These are phyloP conservation scores for Aspergillus cristatus DNA, from an alignment of 495 filamentous ascomycete genomes.

Conservation along the genomic window DNA sequence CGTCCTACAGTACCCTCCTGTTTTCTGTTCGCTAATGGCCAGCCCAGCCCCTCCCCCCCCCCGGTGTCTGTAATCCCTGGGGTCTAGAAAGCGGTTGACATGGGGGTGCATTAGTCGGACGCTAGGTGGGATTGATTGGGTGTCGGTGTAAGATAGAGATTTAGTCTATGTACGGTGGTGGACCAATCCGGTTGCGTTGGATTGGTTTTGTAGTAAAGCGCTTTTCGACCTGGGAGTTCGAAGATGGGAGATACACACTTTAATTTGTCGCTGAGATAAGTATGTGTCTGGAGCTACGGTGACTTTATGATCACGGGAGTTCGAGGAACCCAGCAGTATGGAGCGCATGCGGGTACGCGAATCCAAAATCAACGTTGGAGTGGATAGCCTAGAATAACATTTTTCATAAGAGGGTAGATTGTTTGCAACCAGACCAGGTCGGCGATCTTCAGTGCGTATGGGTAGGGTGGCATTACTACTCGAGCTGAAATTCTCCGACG, in stretches of 20 bases:
- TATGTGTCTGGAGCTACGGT: constrained; percentile 29
- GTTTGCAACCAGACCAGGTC: no score
- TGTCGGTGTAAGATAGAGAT: constrained; percentile 14
- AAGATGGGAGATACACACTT: constrained; percentile 12
- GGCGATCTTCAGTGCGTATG: no score
- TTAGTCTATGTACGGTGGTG: constrained; percentile 14
- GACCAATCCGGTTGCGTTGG: constrained; percentile 26
- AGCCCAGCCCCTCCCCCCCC: no score
- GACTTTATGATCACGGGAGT: constrained; percentile 36
- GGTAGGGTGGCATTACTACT: no score
- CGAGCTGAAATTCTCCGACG: no score
- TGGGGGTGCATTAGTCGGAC: constrained; percentile 25
- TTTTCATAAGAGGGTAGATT: no score
- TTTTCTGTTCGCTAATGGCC: no score
- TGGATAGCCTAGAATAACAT: no score
- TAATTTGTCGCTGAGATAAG: constrained; percentile 30
- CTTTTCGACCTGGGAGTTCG: constrained; percentile 22
- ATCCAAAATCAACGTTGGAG: constrained; percentile 39
- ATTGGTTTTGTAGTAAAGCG: constrained; percentile 7
- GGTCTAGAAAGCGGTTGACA: constrained; percentile 9
- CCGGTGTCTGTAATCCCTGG: no score
- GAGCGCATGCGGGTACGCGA: constrained; percentile 30
- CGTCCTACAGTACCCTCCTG: no score
- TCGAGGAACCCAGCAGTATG: constrained; percentile 29
- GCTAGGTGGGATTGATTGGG: constrained; percentile 26